Percentiles rank a stretch among this genome's conserved stretches.
Evolutionary conservation across 2,329 filamentous ascomycete species (phyloP).

Genomic region (Pseudopithomyces maydicus): DNA sequence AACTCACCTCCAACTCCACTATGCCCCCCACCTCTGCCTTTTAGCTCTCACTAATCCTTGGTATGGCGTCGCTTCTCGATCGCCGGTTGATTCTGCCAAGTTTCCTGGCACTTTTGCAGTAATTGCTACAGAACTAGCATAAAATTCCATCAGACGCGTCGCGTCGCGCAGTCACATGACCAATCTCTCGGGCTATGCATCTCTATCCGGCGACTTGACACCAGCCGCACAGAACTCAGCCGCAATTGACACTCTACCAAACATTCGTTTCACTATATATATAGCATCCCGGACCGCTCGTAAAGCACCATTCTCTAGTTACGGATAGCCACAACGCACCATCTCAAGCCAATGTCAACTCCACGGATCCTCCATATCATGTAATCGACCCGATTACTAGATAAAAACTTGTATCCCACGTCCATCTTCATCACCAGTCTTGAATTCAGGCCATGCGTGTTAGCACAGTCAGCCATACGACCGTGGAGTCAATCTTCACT

Average conservation of each 20-base stretch:
- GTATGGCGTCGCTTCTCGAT: neutral
- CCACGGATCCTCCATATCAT: no score
- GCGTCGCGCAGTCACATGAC: slow-evolving; percentile 4
- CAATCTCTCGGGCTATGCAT: neutral
- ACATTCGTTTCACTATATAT: no score
- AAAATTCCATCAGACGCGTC: neutral
- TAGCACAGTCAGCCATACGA: neutral
- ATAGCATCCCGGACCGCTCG: no score
- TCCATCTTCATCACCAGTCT: neutral
- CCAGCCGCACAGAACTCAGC: no score
- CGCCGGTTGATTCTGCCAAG: neutral
- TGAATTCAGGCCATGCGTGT: neutral
- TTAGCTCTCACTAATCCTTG: neutral
- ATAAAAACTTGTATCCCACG: neutral
- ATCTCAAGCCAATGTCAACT: neutral
- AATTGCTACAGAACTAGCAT: no score
- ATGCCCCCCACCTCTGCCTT: neutral
- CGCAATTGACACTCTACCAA: no score
- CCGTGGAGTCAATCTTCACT: neutral
- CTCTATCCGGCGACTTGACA: neutral
- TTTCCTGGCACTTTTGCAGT: neutral
- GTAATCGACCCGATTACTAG: neutral
- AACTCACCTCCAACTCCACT: neutral
- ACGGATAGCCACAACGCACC: neutral
- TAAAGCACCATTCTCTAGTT: no score